Evolutionary conservation across 2,329 filamentous ascomycete genomes (phyloP).

Genomic region (Corynespora cassiicola): DNA sequence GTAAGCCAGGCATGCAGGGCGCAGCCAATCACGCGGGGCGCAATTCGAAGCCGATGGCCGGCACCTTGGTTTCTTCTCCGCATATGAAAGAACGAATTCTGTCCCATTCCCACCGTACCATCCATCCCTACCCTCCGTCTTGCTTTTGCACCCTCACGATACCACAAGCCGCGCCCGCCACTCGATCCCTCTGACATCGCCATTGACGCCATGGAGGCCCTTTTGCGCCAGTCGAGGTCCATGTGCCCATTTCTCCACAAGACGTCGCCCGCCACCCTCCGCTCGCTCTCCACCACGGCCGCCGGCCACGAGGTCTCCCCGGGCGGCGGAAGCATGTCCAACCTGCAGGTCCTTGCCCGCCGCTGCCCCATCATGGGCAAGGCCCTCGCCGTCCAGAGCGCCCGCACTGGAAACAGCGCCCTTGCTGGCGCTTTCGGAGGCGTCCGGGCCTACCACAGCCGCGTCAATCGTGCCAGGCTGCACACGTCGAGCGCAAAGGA

Average conservation of each 20-base stretch:
- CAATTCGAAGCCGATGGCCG: slow-evolving; percentile 34
- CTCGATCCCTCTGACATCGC: slow-evolving; percentile 6
- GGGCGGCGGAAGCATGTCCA: slow-evolving; percentile 93
- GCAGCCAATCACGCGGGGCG: slow-evolving; percentile 28
- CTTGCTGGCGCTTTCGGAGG: slow-evolving; percentile 58
- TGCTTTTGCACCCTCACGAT: slow-evolving; percentile 5
- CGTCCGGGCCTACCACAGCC: slow-evolving; percentile 55
- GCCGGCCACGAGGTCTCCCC: slow-evolving; percentile 71
- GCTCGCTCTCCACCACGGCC: slow-evolving; percentile 81
- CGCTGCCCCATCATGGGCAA: slow-evolving; percentile 99
- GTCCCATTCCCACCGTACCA: slow-evolving; percentile 19
- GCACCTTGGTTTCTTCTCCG: slow-evolving; percentile 22
- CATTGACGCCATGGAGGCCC: slow-evolving; percentile 76
- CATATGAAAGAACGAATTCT: slow-evolving; percentile 34
- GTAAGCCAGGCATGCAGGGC: no score
- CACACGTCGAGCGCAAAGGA: slow-evolving; percentile 82
- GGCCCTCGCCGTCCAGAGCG: slow-evolving; percentile 84
- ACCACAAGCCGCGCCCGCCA: background rate
- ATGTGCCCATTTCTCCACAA: slow-evolving; percentile 98
- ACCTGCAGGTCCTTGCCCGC: slow-evolving; percentile 90
- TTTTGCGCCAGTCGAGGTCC: slow-evolving; percentile 92
- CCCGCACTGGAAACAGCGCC: slow-evolving; percentile 54
- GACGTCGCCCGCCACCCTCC: slow-evolving; percentile 88
- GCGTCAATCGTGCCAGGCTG: slow-evolving; percentile 71
- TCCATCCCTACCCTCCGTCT: slow-evolving; percentile 7